Base-by-base conservation (phyloP, 441 rosid genomes). In the Raphanus hybrid region DNA sequence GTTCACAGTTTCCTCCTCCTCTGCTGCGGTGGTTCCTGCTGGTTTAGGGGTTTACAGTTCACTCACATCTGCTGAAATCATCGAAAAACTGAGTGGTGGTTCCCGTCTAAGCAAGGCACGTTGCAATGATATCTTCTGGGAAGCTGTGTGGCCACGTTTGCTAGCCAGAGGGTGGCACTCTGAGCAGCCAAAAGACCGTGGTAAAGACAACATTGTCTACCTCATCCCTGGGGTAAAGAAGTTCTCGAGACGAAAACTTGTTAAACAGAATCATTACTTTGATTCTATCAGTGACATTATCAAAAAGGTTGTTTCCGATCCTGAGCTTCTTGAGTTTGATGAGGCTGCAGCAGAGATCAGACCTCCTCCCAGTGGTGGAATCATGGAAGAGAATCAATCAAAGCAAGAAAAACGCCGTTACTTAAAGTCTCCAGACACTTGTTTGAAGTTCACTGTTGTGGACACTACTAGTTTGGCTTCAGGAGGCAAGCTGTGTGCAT, bases 241-340 rank as follows among this genome's bases (percentile, higher is more conserved):
- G 77, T 92, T 90, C 73, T 90, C 92, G 10, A 88, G 85, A 83
- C 80, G 85, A 63, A 84, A 86, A 75, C 94, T 85, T 77, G 81
- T 84, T 62, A 92, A 85, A 82, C 86, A 87, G 35, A 74, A 77
- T 54, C 93, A 88, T 74, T 92, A 90, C 81, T 92, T 85, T 67
- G 94, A 90, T 74, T 90, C 91, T 7, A 75, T 90, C 66, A 84
- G 85, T 77, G 94, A 88, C 85, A 88, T 92, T 62, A 70, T 92
- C 76, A 80, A 69, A 73, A 87, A 86, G 78, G 91, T 92, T 32
- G 91, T 86, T 58, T 78, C 91, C 6, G 89, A 90, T 63, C 97
- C 97, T 15, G 78, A 77, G 55, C 91, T 92, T 69, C 82, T 90
- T 48, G 93, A 89, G 61, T 84, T 86, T 68, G 87, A 88, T 6